Evolutionary conservation across 2,329 filamentous ascomycete genomes (phyloP), one percentile per base, ranked within the genome.

Genomic region (Ophiosphaerella herpotricha): DNA sequence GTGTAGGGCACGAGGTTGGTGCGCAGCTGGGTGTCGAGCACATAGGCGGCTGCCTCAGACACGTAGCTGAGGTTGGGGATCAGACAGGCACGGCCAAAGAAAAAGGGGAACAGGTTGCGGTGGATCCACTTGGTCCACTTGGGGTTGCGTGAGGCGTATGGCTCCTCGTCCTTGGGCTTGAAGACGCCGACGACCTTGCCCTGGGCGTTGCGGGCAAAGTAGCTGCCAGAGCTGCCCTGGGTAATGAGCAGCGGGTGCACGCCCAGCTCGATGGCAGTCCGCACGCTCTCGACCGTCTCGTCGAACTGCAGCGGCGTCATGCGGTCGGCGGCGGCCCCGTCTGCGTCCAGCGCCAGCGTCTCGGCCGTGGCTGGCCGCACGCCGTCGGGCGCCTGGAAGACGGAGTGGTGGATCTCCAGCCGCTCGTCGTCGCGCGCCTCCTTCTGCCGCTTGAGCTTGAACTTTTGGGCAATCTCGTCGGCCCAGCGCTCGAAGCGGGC

Each of bases 71-170:
- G 81, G 67, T 99, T 99, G 48, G 94, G 94, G 71, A 99, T 99
- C 46, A 99, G 84, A 59, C 91, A 97, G 39, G 93, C 92, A 66
- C 94, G 82, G 14, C 94, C 94, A 66, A 99, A 99, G 74, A 90
- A 97, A 77, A 95, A 99, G 7, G 94, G 94, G 63, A 99, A 97
- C 58, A 99, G 72, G 72, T 99, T 99, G 57, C 94, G 83, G 74
- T 99, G 94, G 77, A 99, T 92, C 94, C 94, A 99, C 76, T 99
- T 99, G 63, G 95, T 97, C 93, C 93, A 97, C 73, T 99, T 99
- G 5, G 94, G 94, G 70, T 99, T 99, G 61, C 91, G 89, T 29
- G 90, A 94, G 1, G 94, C 94, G 70, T 97, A 99, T 1, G 94
- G 94, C 74, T 99, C 95, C 76, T 99, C 94, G 64, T 99, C 94